Percentiles rank a stretch among this genome's conserved stretches.
Evolutionary conservation across 495 filamentous ascomycete species (phyloP).

Genomic region (Pseudevernia furfuracea): DNA sequence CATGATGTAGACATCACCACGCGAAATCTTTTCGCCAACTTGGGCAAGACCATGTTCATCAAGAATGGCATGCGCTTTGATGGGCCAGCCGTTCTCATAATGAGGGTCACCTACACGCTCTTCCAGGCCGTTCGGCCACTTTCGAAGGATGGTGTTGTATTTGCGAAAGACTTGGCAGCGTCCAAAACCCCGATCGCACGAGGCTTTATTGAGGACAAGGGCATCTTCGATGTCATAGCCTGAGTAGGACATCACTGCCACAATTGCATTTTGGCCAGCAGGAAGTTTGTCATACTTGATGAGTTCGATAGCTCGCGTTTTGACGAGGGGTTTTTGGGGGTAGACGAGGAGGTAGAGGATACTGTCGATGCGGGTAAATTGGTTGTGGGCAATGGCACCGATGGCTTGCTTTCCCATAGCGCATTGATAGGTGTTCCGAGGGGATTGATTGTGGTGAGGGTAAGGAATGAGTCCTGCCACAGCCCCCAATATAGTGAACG

Average conservation of each 20-base stretch:
- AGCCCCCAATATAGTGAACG: constrained; percentile 94
- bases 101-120: constrained; percentile 59
- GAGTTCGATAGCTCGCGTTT: constrained; percentile 90
- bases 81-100: constrained; percentile 52
- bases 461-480: constrained; percentile 96
- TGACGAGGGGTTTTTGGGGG: constrained; percentile 95
- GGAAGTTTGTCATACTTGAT: constrained; percentile 97
- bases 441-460: constrained; percentile 98
- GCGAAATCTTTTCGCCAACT: constrained; percentile 65
- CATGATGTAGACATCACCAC: constrained; percentile 78
- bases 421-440: constrained; percentile 97
- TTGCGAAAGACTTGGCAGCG: constrained; percentile 93
- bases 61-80: constrained; percentile 65
- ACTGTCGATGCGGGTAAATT: constrained; percentile 91
- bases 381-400: constrained; percentile 93
- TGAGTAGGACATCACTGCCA: constrained; percentile 98
- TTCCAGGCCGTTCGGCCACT: constrained; percentile 69
- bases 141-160: constrained; percentile 66
- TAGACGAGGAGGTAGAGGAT: constrained; percentile 95
- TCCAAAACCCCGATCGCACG: constrained; percentile 86
- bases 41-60: constrained; percentile 75
- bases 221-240: constrained; percentile 99
- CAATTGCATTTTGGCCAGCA: constrained; percentile 91
- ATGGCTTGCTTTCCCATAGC: constrained; percentile 99
- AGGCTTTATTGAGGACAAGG: constrained; percentile 91